A percentile compares a stretch with the other conserved stretches of the same genome.
Evolutionary conservation across 306 rosid genomes (phyloP).

Genomic region (Lathyrus tuberosus): DNA sequence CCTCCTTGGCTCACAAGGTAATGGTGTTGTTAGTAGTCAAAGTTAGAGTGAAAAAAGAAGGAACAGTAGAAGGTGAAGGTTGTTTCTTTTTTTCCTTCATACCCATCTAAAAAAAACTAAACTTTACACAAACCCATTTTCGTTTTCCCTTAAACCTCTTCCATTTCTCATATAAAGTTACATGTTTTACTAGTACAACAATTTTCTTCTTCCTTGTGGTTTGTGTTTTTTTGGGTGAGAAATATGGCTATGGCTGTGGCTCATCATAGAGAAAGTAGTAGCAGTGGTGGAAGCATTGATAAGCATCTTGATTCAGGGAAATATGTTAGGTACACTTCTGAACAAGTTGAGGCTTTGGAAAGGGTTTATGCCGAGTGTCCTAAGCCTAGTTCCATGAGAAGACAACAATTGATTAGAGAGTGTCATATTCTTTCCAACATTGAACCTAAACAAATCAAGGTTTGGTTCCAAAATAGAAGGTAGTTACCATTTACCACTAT

Average conservation of each 20-base stretch:
- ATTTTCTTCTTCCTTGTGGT: constrained; percentile 23
- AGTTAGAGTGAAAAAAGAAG: neutral
- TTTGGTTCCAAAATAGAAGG: constrained; percentile 99
- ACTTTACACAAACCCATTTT: constrained; percentile 21
- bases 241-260: constrained; percentile 89
- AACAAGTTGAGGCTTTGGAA: constrained; percentile 95
- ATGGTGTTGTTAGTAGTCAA: constrained; percentile 14
- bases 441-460: constrained; percentile 98
- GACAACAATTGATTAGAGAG: constrained; percentile 91
- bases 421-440: constrained; percentile 90
- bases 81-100: neutral
- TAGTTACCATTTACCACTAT: constrained; percentile 8
- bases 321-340: constrained; percentile 90
- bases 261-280: constrained; percentile 85
- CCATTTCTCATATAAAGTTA: constrained; percentile 21
- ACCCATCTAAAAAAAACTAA: constrained; percentile 6
- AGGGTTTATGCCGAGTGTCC: constrained; percentile 93
- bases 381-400: constrained; percentile 88
- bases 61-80: constrained; percentile 28
- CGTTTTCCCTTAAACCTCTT: neutral
- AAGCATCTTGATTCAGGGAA: constrained; percentile 88
- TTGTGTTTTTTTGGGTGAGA: constrained; percentile 10
- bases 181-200: constrained; percentile 44
- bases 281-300: constrained; percentile 76
- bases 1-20: neutral